Conservation (phyloP, 2,329 filamentous ascomycete species). For the Xylariomycetidae sp. region DNA sequence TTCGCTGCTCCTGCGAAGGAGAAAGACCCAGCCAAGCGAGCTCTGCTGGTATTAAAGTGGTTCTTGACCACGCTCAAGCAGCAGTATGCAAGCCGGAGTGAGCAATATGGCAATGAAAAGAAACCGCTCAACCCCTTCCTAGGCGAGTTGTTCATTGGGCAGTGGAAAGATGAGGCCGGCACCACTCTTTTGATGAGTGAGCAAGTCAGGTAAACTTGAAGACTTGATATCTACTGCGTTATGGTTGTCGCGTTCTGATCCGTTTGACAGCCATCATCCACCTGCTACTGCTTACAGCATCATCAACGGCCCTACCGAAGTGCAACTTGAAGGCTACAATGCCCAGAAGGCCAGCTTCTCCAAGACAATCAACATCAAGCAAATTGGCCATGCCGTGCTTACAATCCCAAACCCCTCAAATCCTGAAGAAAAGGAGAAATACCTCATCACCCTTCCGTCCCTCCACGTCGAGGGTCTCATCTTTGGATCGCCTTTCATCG, state of each 20-base stretch:
- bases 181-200: conserved; percentile 34
- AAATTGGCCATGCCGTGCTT: conserved; percentile 46
- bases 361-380: conserved; percentile 44
- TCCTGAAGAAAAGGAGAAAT: conserved; percentile 39
- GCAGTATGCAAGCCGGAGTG: conserved; percentile 40
- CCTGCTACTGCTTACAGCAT: conserved; percentile 51
- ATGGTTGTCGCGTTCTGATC: no score
- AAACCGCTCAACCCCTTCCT: conserved; percentile 51
- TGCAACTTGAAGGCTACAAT: conserved; percentile 46
- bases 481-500: conserved; percentile 43
- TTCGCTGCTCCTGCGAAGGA: conserved; percentile 45
- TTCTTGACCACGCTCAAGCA: conserved; percentile 44
- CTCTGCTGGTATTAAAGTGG: conserved; percentile 42
- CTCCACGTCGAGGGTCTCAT: conserved; percentile 45
- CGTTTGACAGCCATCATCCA: conserved; percentile 45
- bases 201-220: conserved; percentile 36
- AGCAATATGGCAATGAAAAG: conserved; percentile 43
- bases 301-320: conserved; percentile 34
- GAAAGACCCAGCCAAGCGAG: conserved; percentile 35
- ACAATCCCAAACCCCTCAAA: conserved; percentile 36
- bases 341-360: conserved; percentile 49
- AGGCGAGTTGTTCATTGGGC: conserved; percentile 43
- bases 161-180: conserved; percentile 27
- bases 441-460: conserved; percentile 43
- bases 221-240: no score